Evolutionary conservation across 192 early-diverging fungal genomes (phyloP).

Genomic region (Rhizophagus prolifer): DNA sequence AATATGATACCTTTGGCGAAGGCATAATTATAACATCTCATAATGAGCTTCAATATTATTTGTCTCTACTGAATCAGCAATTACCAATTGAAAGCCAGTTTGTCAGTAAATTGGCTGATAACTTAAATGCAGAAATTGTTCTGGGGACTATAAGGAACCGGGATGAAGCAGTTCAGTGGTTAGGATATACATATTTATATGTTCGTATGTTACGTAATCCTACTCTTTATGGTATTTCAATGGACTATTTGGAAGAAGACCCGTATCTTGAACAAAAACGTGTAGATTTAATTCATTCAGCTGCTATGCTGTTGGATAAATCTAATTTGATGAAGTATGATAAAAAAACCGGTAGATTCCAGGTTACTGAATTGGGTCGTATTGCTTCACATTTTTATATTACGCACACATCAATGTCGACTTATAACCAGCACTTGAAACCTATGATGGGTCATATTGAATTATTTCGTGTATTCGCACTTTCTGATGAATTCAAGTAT

Average conservation of each 20-base stretch:
- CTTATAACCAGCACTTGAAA: constrained; percentile 90
- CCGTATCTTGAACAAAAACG: constrained; percentile 81
- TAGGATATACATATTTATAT: constrained; percentile 93
- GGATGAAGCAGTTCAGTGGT: constrained; percentile 94
- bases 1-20: constrained; percentile 93
- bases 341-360: constrained; percentile 83
- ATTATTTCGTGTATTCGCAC: constrained; percentile 85
- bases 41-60: constrained; percentile 89
- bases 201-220: constrained; percentile 96
- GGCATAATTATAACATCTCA: constrained; percentile 97
- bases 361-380: constrained; percentile 87
- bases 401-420: constrained; percentile 86
- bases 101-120: constrained; percentile 80
- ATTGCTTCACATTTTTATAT: constrained; percentile 98
- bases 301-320: constrained; percentile 85
- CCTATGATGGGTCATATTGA: constrained; percentile 90
- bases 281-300: constrained; percentile 86
- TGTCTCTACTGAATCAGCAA: constrained; percentile 93
- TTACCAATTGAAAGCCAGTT: constrained; percentile 98
- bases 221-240: constrained; percentile 73
- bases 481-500: constrained; percentile 89
- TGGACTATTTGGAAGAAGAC: constrained; percentile 74
- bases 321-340: constrained; percentile 95
- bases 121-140: constrained; percentile 95
- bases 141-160: constrained; percentile 88